Evolutionary conservation across 2,329 filamentous ascomycete genomes (phyloP), one percentile per base, ranked within the genome.

Genomic region (Diplodia intermedia): DNA sequence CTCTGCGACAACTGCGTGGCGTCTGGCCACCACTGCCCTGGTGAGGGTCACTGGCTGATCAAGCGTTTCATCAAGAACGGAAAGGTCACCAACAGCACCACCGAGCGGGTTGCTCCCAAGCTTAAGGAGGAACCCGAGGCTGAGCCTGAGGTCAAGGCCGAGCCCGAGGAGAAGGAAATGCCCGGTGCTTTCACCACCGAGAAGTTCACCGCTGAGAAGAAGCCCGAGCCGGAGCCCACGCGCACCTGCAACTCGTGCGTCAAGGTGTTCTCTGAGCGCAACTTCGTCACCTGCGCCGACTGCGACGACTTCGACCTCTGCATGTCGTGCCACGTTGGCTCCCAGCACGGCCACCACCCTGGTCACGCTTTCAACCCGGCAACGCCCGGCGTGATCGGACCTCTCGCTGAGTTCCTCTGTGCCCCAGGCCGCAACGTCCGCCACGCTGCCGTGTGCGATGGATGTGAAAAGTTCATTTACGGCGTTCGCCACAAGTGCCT

Each of bases 401-500:
- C 83, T 36, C 76, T 89, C 66, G 87, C 94, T 69, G 82, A 86
- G 70, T 84, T 85, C 70, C 90, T 92, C 72, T 90, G 97, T 77
- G 84, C 85, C 43, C 88, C 94, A 43, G 94, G 95, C 72, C 91
- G 94, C 70, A 92, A 92, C 78, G 86, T 89, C 74, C 84, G 86
- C 69, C 95, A 99, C 82, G 89, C 91, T 69, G 95, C 96, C 70
- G 89, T 97, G 71, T 99, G 95, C 77, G 95, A 99, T 82, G 92
- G 92, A 50, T 99, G 96, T 79, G 92, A 98, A 74, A 90, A 63
- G 85, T 89, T 88, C 78, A 95, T 99, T 75, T 85, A 86, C 73
- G 96, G 95, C 73, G 86, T 97, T 68, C 94, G 95, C 73, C 91
- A 98, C 87, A 99, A 99, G 86, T 99, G 95, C 79, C 85, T 98